Evolutionary conservation across 2,329 filamentous ascomycete genomes (phyloP), one percentile per base, ranked within the genome.

Genomic region (Aspergillus pseudotamarii): DNA sequence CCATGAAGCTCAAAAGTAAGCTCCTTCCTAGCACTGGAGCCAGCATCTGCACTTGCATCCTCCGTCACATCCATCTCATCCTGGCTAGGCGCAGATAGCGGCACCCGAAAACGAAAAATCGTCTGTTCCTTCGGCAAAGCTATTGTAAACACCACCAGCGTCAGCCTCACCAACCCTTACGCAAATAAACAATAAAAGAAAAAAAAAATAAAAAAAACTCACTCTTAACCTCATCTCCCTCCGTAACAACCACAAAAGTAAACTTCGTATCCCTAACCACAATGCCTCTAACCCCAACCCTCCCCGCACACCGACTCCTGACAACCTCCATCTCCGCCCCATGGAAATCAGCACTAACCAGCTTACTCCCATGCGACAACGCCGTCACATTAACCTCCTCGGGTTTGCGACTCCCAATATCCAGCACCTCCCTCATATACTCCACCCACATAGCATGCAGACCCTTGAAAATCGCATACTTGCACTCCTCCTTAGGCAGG

Each of bases 41-140:
- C 9, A 4, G 68, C 34, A 59, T 62, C 41, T 36, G 58, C 58
- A 19, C 71, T 64, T 26, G 66, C 23, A 2, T 60, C 64, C 4
- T 64, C 65, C 32, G 63, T 66, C 60, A 51, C 45, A 63, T 69
- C 62, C 65, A 67, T 46, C 66, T 68, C 67, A 54, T 69, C 64
- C 26, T 68, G 57, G 69, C 34, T 66, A 6, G 63, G 41, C 1
- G 62, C 69, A 5, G 73, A 75, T 19, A 84, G 75, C 1, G 89
- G 87, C 11, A 98, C 83, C 66, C 87, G 84, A 68, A 98, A 88
- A 23, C 88, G 86, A 72, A 99, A 98, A 21, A 94, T 84, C 0
- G 93, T 94, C 45, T 93, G 90, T 75, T 96, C 93, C 75, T 99
- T 99, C 4, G 95, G 94, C 61, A 98, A 84, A 46, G 88, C 84